Percentiles rank a stretch among this genome's conserved stretches.
These are phyloP conservation scores for Staphylotrichum tortipilum DNA, from an alignment of 495 filamentous ascomycete genomes.

Conservation along the genomic window DNA sequence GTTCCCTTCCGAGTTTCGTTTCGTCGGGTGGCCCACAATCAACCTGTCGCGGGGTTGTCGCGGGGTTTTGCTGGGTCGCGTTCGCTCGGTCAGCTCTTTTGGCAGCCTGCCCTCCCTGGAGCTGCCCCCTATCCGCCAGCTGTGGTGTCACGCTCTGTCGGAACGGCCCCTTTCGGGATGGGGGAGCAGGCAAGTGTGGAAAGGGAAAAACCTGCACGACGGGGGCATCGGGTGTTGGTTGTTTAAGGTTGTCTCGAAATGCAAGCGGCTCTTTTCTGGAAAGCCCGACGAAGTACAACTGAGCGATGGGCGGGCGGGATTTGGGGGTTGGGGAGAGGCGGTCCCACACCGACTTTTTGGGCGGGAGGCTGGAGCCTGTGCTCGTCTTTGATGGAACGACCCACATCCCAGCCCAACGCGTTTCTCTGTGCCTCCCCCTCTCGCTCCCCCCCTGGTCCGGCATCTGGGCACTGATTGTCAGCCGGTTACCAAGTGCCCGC, in stretches of 20 bases:
- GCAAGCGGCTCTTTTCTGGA: not conserved
- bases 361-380: constrained; percentile 18
- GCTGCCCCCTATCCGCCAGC: too few species aligned
- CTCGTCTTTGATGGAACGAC: constrained; percentile 18
- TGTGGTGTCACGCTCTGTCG: not conserved
- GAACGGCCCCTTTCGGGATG: not conserved
- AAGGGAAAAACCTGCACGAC: too few species aligned
- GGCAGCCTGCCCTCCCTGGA: too few species aligned
- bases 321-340: too few species aligned
- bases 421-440: too few species aligned
- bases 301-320: too few species aligned
- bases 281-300: not conserved
- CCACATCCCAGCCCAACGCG: constrained; percentile 8
- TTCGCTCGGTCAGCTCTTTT: constrained; percentile 4
- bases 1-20: constrained; percentile 3
- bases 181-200: not conserved
- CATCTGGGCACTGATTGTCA: too few species aligned
- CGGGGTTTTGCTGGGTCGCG: too few species aligned
- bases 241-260: not conserved
- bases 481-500: too few species aligned
- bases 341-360: constrained; percentile 30
- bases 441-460: constrained; percentile 15
- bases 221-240: too few species aligned
- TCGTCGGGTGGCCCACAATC: not conserved
- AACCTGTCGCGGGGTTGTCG: too few species aligned